Conservation (phyloP, 2,329 filamentous ascomycete genomes). For the Alternaria metachromatica region DNA sequence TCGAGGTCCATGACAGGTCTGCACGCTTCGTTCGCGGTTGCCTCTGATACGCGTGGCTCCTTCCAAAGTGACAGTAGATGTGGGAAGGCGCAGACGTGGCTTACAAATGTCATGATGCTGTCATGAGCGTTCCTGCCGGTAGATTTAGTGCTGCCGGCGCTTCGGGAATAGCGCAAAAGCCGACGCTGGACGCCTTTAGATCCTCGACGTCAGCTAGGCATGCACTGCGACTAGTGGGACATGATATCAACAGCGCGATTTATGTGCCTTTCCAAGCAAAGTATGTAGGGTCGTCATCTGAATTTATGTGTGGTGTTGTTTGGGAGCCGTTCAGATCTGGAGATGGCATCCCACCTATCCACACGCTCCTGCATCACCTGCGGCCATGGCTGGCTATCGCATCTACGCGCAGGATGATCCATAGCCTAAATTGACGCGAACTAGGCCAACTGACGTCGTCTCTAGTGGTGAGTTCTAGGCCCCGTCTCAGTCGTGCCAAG, state of each 20-base stretch:
- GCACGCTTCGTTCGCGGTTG: background rate
- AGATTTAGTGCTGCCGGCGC: background rate
- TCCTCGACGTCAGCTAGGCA: background rate
- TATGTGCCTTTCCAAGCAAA: background rate
- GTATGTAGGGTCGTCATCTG: background rate
- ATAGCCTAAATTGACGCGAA: background rate
- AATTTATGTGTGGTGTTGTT: no score
- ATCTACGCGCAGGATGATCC: background rate
- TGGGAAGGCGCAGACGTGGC: background rate
- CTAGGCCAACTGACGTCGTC: background rate
- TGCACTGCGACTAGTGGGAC: background rate
- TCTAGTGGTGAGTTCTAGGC: background rate
- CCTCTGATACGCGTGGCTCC: background rate
- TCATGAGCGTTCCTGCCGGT: background rate
- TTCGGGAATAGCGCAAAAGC: background rate
- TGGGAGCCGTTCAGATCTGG: no score
- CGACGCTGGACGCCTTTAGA: background rate
- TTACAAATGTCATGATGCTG: background rate
- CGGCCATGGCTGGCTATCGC: background rate
- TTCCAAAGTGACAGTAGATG: background rate
- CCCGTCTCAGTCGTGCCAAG: background rate
- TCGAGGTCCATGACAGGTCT: background rate
- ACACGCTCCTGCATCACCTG: background rate
- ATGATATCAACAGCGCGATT: background rate
- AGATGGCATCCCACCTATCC: background rate